Percentiles rank a stretch among this genome's conserved stretches.
These are phyloP conservation scores for Fusarium luffae DNA, from an alignment of 2,329 filamentous ascomycete genomes.

Conservation along the genomic window DNA sequence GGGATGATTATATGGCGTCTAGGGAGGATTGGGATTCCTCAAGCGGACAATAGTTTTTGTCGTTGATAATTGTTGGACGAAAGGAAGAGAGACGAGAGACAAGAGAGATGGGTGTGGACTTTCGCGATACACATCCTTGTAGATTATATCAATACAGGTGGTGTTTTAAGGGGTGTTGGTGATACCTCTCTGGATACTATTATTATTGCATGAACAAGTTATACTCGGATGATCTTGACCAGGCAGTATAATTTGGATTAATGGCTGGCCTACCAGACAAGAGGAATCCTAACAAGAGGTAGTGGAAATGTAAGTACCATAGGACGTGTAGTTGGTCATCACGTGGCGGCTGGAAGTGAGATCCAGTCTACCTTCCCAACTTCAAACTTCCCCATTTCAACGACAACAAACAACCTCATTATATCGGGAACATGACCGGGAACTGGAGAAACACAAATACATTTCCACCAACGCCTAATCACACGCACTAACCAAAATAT, in stretches of 20 bases:
- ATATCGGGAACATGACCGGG: constrained; percentile 2
- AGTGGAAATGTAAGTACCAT: neutral
- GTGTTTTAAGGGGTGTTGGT: constrained; percentile 8
- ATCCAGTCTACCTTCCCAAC: neutral
- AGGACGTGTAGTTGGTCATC: constrained; percentile 11
- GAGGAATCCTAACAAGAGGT: neutral
- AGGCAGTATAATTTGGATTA: neutral
- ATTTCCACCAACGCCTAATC: constrained; percentile 4
- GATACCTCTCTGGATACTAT: constrained; percentile 10
- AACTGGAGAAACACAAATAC: neutral
- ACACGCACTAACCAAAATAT: constrained; percentile 14
- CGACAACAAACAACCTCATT: constrained; percentile 11
- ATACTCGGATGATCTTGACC: constrained; percentile 4
- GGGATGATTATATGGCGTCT: constrained; percentile 45
- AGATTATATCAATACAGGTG: constrained; percentile 36
- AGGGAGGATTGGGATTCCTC: constrained; percentile 43
- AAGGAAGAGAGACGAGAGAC: neutral
- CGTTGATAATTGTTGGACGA: constrained; percentile 36
- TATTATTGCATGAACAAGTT: constrained; percentile 8
- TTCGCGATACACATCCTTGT: constrained; percentile 35
- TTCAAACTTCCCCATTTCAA: neutral
- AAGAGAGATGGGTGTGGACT: constrained; percentile 28
- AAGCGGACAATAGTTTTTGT: constrained; percentile 37
- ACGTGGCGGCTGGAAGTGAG: constrained; percentile 17
- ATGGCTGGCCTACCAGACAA: neutral